Percentiles rank a stretch among this genome's conserved stretches.
Conservation (phyloP, 169 alveolate species). For the Plasmodium sp. region DNA sequence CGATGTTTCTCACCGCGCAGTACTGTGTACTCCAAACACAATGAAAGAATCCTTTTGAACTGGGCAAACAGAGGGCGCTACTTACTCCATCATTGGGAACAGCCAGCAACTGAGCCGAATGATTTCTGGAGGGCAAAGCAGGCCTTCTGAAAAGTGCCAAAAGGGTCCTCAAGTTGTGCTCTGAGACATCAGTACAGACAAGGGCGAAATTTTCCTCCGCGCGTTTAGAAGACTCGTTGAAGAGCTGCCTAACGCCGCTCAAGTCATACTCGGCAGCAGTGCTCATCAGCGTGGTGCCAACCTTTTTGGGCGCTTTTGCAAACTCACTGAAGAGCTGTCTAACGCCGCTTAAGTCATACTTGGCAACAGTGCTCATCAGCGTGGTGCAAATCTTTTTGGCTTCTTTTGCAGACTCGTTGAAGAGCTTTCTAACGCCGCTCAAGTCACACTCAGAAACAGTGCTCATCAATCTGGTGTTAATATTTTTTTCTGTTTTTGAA, state of each 20-base stretch:
- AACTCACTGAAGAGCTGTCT: too few species aligned
- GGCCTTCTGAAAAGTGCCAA: background rate
- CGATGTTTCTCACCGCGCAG: background rate
- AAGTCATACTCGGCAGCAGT: background rate
- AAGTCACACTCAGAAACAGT: background rate
- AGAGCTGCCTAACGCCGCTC: background rate
- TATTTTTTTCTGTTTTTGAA: background rate
- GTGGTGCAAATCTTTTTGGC: background rate
- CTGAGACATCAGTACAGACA: background rate
- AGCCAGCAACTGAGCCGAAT: background rate
- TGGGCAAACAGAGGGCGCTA: background rate
- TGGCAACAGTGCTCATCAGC: background rate
- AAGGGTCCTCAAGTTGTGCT: background rate
- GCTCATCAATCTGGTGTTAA: background rate
- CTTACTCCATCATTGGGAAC: background rate
- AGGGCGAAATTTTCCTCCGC: background rate
- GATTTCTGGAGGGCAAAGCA: background rate
- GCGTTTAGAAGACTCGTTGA: background rate
- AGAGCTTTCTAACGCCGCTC: too few species aligned
- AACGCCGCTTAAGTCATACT: background rate
- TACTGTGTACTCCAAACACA: background rate
- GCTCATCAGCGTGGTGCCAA: background rate
- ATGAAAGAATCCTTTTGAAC: background rate
- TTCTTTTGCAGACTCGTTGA: too few species aligned
- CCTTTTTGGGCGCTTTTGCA: background rate